Conservation (phyloP, 225 moss, liverwort and hornwort genomes). For the Polytrichum formosum region DNA sequence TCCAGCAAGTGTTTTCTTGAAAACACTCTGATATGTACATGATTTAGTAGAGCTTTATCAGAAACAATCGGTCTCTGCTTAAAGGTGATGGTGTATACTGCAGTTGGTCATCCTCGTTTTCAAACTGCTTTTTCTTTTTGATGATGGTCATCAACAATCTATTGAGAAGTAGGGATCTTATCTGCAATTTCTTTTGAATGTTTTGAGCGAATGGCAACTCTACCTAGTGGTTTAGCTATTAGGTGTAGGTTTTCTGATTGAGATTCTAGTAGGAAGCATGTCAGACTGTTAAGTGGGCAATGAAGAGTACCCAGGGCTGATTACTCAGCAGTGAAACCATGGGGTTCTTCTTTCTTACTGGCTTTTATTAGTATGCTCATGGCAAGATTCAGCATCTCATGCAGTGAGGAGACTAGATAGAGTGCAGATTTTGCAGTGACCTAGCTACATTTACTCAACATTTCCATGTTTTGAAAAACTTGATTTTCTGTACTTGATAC, state of each 20-base stretch:
- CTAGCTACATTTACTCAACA: slow-evolving; percentile 17
- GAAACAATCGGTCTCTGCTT: slow-evolving; percentile 14
- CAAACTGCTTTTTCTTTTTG: slow-evolving; percentile 20
- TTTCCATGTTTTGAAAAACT: slow-evolving; percentile 28
- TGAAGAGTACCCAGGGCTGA: slow-evolving; percentile 10
- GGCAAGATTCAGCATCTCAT: slow-evolving; percentile 18
- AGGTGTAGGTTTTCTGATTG: slow-evolving; percentile 15
- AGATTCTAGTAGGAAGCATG: slow-evolving; percentile 12
- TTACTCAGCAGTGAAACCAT: slow-evolving; percentile 12
- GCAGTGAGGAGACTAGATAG: slow-evolving; percentile 17
- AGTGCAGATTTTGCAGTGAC: slow-evolving; percentile 14
- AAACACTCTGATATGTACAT: slow-evolving; percentile 23
- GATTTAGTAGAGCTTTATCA: slow-evolving; percentile 14
- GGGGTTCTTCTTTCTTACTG: not conserved
- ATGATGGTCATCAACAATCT: not conserved
- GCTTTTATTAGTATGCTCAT: slow-evolving; percentile 16
- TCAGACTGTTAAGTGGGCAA: not conserved
- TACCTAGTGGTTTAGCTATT: slow-evolving; percentile 19
- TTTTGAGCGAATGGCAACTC: slow-evolving; percentile 16
- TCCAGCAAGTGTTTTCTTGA: slow-evolving; percentile 35
- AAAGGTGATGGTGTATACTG: slow-evolving; percentile 23
- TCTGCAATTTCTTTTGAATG: not conserved
- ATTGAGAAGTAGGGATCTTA: not conserved
- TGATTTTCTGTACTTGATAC: slow-evolving; percentile 44
- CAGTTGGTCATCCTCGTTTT: slow-evolving; percentile 13